Evolutionary conservation across 208 protist genomes (phyloP), one percentile per base, ranked within the genome.

Genomic region (Angomonas deanei): DNA sequence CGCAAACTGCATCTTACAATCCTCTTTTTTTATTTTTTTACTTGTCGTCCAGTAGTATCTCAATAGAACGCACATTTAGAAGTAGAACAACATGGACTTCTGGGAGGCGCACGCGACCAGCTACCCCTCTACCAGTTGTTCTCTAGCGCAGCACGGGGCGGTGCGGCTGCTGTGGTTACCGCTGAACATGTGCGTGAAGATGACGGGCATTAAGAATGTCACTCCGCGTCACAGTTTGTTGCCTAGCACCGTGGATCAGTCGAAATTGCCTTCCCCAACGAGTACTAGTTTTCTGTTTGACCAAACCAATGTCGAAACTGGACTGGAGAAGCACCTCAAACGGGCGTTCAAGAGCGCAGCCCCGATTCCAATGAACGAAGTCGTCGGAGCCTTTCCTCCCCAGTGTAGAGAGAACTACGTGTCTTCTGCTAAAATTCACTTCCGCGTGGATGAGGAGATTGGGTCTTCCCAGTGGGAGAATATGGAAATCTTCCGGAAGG

Each of bases 161-260:
- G 69, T 78, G 17, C 73, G 77, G 15, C 64, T 95, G n/a, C 50
- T 92, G 64, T 95, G 85, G 86, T 70, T 92, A 26, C 78, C 88
- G 11, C 60, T 92, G 19, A 77, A 68, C 0, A 65, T 78, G 13
- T 92, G 84, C 49, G 57, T 84, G 15, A 57, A 74, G 24, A 68
- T 54, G 27, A 56, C 69, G 5, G 53, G 53, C 32, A 10, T 39
- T 4, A 10, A 39, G 3, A 1, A 42, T 5, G 11, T 42, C 32
- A 26, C 53, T 5, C 24, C 53, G 4, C 8, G 53, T 10, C 53
- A 31, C 3, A 42, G 28, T 39, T 28, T 53, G 47, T 17, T 53
- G 11, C n/a, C 47, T 26, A 53, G 47, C 15, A 42, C 36, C 8
- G 15, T 42, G 36, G 36, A 42, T n/a, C 58, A 38, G 15, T 68